Percentiles rank a stretch among this genome's conserved stretches.
These are phyloP conservation scores for Nannizzia gypsea DNA, from an alignment of 2,329 filamentous ascomycete species.

Conservation along the genomic window DNA sequence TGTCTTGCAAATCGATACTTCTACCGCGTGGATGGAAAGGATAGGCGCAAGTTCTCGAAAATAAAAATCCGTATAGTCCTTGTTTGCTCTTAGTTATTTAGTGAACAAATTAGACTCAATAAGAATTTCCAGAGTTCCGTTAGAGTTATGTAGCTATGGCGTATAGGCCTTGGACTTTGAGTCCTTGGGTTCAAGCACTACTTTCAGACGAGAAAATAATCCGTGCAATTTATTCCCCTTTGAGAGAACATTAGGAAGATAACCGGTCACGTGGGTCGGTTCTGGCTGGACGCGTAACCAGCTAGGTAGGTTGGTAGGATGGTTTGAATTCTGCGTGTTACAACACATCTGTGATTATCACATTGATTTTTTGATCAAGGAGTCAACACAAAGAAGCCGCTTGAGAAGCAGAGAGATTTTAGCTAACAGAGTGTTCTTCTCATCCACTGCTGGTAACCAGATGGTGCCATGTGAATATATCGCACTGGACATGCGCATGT, in stretches of 20 bases:
- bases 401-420: neutral
- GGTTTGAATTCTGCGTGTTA: no score
- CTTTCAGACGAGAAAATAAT: no score
- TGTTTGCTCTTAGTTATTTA: neutral
- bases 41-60: neutral
- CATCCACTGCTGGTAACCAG: neutral
- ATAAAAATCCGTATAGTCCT: neutral
- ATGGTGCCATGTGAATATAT: neutral
- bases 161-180: no score
- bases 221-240: no score
- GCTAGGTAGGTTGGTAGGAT: no score
- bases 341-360: no score
- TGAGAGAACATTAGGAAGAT: no score
- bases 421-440: neutral
- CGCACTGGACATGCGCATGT: neutral
- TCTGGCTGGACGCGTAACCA: no score
- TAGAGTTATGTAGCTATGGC: no score
- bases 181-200: no score
- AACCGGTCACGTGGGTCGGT: no score
- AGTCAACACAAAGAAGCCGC: neutral
- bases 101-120: neutral
- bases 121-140: neutral
- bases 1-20: neutral
- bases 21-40: neutral
- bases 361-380: neutral